phyloP scores from a whole-genome alignment of 331 rosid species.

The Malus hybrid region DNA sequence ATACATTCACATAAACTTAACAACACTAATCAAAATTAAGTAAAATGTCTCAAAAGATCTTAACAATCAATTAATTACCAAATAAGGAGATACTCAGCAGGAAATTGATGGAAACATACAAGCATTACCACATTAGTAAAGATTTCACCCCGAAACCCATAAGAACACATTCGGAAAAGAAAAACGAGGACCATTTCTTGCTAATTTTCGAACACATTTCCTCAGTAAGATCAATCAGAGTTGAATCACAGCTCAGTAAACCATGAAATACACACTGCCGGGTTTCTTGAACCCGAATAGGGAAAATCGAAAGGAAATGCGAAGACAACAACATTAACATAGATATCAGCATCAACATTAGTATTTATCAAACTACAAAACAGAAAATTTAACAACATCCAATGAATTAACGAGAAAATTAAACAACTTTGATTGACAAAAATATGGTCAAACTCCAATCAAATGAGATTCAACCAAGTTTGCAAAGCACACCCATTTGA shows the following conservation, averaged over 20 bases:
- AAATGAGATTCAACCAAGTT: neutral
- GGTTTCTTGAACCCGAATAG: neutral
- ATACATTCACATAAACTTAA: neutral
- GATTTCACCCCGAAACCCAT: neutral
- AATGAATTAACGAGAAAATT: neutral
- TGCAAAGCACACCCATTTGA: constrained; percentile 10
- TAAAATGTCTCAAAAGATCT: neutral
- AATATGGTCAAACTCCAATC: constrained; percentile 15
- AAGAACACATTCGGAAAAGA: no score
- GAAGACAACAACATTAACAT: neutral
- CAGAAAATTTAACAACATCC: constrained; percentile 26
- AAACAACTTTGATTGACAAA: neutral
- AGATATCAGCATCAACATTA: neutral
- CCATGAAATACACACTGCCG: neutral
- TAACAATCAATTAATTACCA: neutral
- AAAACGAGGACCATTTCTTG: no score
- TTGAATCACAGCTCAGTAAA: neutral
- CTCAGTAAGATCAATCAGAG: neutral
- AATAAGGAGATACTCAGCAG: neutral
- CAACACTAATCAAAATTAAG: neutral
- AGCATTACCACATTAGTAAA: neutral
- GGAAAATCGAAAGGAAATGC: constrained; percentile 6
- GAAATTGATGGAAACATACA: neutral
- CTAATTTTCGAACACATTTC: neutral
- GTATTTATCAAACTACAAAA: constrained; percentile 13